These are phyloP conservation scores for Anthracocystis walkeri DNA, from an alignment of 1,284 basidiomycete genomes.

Conservation along the genomic window DNA sequence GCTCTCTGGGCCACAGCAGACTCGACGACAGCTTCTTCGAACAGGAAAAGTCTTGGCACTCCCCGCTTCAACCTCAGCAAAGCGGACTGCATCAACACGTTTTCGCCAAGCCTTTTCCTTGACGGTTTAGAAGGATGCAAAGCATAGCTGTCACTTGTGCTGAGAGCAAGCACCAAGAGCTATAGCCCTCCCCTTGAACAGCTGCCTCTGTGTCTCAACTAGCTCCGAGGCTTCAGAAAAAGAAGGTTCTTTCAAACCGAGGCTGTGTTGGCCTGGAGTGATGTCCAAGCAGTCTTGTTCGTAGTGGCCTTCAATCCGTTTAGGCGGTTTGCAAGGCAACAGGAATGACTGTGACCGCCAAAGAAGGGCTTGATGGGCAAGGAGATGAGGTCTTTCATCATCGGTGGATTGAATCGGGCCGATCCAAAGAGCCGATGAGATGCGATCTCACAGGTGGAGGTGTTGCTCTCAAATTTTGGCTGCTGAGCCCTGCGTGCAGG, in stretches of 20 bases:
- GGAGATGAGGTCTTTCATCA: not conserved
- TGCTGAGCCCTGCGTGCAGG: too few species aligned
- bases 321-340: too few species aligned
- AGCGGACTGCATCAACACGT: conserved; percentile 13
- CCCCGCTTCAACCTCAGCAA: conserved; percentile 1
- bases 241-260: conserved; percentile 35
- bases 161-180: not conserved
- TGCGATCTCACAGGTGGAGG: conserved; percentile 18
- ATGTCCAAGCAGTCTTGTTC: not conserved
- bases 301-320: too few species aligned
- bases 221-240: not conserved
- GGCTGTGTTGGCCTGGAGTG: conserved; percentile 17
- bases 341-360: not conserved
- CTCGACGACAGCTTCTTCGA: not conserved
- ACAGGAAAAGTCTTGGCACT: conserved; percentile 23
- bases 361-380: not conserved
- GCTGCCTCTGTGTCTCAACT: not conserved
- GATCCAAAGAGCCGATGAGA: not conserved
- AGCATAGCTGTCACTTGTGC: too few species aligned
- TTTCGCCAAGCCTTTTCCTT: conserved; percentile 20
- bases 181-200: too few species aligned
- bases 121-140: too few species aligned
- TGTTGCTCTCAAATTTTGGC: conserved; percentile 14
- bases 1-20: not conserved
- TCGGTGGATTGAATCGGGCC: not conserved